These are phyloP conservation scores for Hsuehochloa calcarea DNA, from an alignment of 176 grass and related monocot species.

Conservation along the genomic window DNA sequence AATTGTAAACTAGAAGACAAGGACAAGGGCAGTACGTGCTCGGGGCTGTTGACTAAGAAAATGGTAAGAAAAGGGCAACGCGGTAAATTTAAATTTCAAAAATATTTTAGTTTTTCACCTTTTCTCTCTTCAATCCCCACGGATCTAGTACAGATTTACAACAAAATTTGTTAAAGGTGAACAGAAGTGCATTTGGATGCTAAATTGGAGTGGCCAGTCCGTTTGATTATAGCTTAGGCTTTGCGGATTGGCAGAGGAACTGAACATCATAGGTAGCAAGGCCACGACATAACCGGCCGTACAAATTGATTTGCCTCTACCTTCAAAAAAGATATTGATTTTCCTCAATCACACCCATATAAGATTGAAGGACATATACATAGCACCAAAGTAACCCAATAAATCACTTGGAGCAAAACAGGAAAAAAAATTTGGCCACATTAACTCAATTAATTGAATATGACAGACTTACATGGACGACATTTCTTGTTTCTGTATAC, in stretches of 20 bases:
- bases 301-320: not conserved
- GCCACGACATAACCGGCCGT: not conserved
- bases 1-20: not conserved
- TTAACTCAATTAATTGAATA: constrained; percentile 40
- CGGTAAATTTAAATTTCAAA: not conserved
- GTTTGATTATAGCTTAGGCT: not conserved
- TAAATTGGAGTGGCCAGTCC: not conserved
- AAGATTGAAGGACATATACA: not conserved
- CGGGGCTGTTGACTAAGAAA: not conserved
- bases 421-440: not conserved
- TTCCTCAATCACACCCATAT: not conserved
- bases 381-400: not conserved
- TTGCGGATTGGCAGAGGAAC: not conserved
- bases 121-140: not conserved
- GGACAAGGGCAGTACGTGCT: not conserved
- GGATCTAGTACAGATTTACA: not conserved
- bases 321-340: not conserved
- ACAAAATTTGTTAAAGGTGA: not conserved
- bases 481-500: constrained; percentile 37
- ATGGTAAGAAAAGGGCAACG: not conserved
- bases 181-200: not conserved
- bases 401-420: not conserved
- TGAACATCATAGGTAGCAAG: not conserved
- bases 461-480: not conserved
- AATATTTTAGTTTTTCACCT: not conserved